Evolutionary conservation across 805 yeast genomes (phyloP).

Genomic region (Ogataea haglerorum): DNA sequence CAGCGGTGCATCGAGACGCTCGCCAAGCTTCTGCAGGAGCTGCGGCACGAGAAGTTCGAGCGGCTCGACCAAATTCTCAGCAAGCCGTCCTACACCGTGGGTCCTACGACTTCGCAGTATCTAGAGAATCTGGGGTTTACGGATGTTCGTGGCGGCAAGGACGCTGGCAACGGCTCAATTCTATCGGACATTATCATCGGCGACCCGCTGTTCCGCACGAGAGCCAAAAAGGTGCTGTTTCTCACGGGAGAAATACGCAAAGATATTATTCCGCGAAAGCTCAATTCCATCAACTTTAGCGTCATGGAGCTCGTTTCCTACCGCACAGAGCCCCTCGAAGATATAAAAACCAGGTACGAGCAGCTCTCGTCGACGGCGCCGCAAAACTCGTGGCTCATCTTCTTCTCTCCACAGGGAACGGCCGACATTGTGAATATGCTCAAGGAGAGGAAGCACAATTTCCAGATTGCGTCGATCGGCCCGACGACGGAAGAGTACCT

Average conservation of each 20-base stretch:
- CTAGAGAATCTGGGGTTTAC: slow-evolving; percentile 60
- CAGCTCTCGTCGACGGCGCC: slow-evolving; percentile 9
- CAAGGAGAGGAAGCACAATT: slow-evolving; percentile 9
- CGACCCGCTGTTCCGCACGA: slow-evolving; percentile 26
- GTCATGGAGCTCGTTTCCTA: slow-evolving; percentile 66
- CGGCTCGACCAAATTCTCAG: slow-evolving; percentile 31
- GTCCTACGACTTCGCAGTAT: slow-evolving; percentile 77
- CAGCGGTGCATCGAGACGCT: slow-evolving; percentile 89
- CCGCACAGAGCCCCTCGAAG: slow-evolving; percentile 52
- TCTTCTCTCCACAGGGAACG: slow-evolving; percentile 92
- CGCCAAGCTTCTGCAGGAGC: slow-evolving; percentile 38
- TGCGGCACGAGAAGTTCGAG: slow-evolving; percentile 17
- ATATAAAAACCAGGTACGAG: slow-evolving; percentile 39
- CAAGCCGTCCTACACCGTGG: slow-evolving; percentile 78
- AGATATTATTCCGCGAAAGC: slow-evolving; percentile 70
- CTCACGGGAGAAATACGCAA: slow-evolving; percentile 84
- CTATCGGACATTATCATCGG: slow-evolving; percentile 60
- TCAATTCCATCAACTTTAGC: slow-evolving; percentile 41
- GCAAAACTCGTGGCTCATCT: slow-evolving; percentile 62
- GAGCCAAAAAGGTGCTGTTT: slow-evolving; percentile 47
- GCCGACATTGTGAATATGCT: slow-evolving; percentile 50
- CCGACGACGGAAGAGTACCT: slow-evolving; percentile 82
- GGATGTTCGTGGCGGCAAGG: slow-evolving; percentile 65
- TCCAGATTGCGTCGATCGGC: slow-evolving; percentile 78
- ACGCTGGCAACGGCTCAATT: slow-evolving; percentile 78